A percentile compares a stretch with the other conserved stretches of the same genome.
phyloP scores from a whole-genome alignment of 106 monocot genomes.

The Agapanthus africanus region DNA sequence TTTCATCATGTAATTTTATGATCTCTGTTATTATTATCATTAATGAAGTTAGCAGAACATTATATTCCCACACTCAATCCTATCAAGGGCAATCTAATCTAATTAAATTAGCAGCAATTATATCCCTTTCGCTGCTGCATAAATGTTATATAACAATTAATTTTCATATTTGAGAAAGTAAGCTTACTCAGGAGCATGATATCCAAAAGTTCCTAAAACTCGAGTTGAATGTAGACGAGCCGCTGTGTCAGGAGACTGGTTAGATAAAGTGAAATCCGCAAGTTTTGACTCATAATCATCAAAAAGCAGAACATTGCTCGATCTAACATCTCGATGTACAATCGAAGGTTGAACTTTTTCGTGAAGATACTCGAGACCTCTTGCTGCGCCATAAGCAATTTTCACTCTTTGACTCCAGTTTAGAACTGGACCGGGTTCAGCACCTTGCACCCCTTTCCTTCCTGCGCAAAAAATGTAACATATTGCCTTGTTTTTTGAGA shows the following conservation, averaged over 20 bases:
- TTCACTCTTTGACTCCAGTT: slow-evolving; percentile 54
- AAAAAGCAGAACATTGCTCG: slow-evolving; percentile 60
- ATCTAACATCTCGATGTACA: slow-evolving; percentile 51
- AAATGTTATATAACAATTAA: no score
- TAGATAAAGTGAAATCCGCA: slow-evolving; percentile 35
- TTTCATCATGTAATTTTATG: no score
- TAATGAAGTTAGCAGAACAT: no score
- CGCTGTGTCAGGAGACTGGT: slow-evolving; percentile 41
- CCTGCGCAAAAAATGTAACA: slow-evolving; percentile 24
- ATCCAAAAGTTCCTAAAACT: slow-evolving; percentile 44
- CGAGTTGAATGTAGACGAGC: slow-evolving; percentile 47
- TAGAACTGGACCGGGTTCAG: slow-evolving; percentile 44
- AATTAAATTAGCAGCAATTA: no score
- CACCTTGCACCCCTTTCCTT: slow-evolving; percentile 50
- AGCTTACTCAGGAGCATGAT: slow-evolving; percentile 65
- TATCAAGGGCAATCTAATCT: no score
- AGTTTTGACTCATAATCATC: slow-evolving; percentile 37
- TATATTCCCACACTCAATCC: no score
- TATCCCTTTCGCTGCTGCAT: no score
- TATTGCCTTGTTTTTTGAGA: no score
- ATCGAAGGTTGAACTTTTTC: slow-evolving; percentile 60
- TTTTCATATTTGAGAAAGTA: not conserved
- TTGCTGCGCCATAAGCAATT: slow-evolving; percentile 63
- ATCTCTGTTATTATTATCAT: no score
- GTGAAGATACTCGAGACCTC: slow-evolving; percentile 64